Percentiles rank a stretch among this genome's conserved stretches.
Conservation (phyloP, 116 monocot genomes). For the Phalaenopsis hybrid region DNA sequence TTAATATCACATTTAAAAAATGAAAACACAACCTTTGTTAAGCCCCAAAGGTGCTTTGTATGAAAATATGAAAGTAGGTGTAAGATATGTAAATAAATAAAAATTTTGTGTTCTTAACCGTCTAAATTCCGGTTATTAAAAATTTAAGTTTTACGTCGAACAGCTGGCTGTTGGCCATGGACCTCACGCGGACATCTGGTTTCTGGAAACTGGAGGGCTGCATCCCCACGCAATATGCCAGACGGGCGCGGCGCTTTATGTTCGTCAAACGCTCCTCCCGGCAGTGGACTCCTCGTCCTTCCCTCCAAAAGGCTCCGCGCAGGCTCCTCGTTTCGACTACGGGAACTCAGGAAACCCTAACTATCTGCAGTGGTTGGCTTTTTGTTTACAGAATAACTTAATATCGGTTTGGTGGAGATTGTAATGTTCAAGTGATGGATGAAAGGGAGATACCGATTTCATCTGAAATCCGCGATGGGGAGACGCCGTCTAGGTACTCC, state of each 20-base stretch:
- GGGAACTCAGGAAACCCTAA: neutral
- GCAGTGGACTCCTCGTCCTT: neutral
- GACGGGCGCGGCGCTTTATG: neutral
- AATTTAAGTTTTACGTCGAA: too few relatives aligned
- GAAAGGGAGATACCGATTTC: constrained; percentile 7
- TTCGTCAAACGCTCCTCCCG: neutral
- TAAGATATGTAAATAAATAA: too few relatives aligned
- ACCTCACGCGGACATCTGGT: too few relatives aligned
- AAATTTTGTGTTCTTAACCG: too few relatives aligned
- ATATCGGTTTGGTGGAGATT: neutral
- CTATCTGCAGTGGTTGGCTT: neutral
- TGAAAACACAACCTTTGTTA: too few relatives aligned
- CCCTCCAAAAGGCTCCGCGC: neutral
- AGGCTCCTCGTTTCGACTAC: neutral
- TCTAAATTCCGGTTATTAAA: too few relatives aligned
- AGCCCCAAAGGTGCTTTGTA: too few relatives aligned
- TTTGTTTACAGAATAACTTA: neutral
- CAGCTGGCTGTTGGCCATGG: too few relatives aligned
- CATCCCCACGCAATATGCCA: neutral
- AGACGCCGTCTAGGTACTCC: constrained; percentile 6
- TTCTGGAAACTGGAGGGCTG: too few relatives aligned
- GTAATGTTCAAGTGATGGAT: constrained; percentile 10
- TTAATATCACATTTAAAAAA: too few relatives aligned
- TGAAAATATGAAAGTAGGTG: too few relatives aligned
- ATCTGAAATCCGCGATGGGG: neutral